These are phyloP conservation scores for Lentinula boryana DNA, from an alignment of 768 basidiomycete genomes.

Conservation along the genomic window DNA sequence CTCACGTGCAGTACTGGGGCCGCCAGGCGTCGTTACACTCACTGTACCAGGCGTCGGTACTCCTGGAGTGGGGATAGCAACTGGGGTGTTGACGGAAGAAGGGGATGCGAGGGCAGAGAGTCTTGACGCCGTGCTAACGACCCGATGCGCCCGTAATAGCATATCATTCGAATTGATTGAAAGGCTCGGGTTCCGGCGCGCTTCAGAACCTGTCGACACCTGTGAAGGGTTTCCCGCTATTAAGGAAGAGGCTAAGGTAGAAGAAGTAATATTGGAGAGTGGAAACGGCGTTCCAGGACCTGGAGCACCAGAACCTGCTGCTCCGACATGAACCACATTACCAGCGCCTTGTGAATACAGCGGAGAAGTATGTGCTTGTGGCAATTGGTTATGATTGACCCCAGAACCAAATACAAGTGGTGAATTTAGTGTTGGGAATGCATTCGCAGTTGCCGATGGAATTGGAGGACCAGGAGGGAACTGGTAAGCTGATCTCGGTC, in stretches of 20 bases:
- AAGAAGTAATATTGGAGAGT: not conserved
- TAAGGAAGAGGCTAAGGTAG: not conserved
- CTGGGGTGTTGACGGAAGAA: slow-evolving; percentile 12
- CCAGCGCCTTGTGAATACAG: not conserved
- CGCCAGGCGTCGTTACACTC: not conserved
- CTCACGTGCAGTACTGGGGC: not conserved
- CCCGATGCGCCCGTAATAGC: not conserved
- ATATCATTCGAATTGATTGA: not conserved
- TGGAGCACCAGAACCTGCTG: not conserved
- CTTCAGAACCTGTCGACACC: not conserved
- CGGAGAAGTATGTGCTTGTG: not conserved
- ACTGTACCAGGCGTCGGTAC: not conserved
- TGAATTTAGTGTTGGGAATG: not conserved
- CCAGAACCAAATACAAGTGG: not conserved
- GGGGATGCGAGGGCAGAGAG: slow-evolving; percentile 5
- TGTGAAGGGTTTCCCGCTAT: too few species aligned
- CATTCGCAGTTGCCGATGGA: not conserved
- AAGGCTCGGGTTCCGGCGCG: not conserved
- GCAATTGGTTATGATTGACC: not conserved
- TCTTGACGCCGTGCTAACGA: not conserved
- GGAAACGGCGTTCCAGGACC: not conserved
- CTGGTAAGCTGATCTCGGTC: not conserved
- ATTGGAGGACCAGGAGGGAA: not conserved
- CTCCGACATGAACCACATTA: not conserved
- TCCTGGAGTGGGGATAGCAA: slow-evolving; percentile 12